A percentile compares a stretch with the other conserved stretches of the same genome.
Evolutionary conservation across 495 filamentous ascomycete genomes (phyloP).

Genomic region (Daldinia childiae): DNA sequence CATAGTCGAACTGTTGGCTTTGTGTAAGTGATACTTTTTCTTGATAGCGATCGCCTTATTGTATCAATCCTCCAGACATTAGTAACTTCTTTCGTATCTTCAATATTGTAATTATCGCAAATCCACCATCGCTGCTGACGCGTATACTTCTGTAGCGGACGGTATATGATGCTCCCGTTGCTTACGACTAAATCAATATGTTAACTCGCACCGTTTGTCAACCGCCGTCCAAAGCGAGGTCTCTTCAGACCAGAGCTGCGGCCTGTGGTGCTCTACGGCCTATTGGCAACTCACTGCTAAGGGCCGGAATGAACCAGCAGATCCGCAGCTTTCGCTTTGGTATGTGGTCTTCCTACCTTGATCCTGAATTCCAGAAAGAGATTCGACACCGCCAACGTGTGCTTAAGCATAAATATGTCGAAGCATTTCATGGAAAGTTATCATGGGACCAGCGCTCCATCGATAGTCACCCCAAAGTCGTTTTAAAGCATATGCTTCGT

Average conservation of each 20-base stretch:
- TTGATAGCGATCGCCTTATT: neutral
- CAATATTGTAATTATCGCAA: neutral
- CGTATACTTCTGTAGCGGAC: neutral
- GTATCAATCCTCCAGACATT: slow-evolving; percentile 11
- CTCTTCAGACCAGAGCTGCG: slow-evolving; percentile 34
- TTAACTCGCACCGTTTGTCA: slow-evolving; percentile 45
- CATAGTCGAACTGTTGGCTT: slow-evolving; percentile 27
- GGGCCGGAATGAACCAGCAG: slow-evolving; percentile 47
- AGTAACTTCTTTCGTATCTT: slow-evolving; percentile 14
- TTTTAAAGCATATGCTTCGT: slow-evolving; percentile 49
- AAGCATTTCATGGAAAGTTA: slow-evolving; percentile 47
- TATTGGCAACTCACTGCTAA: slow-evolving; percentile 28
- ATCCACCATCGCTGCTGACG: slow-evolving; percentile 13
- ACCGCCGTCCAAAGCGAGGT: slow-evolving; percentile 46
- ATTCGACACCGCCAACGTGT: slow-evolving; percentile 50
- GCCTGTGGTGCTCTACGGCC: slow-evolving; percentile 34
- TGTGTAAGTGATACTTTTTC: slow-evolving; percentile 27
- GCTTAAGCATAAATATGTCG: slow-evolving; percentile 54
- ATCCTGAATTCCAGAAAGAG: slow-evolving; percentile 51
- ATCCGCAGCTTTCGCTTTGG: slow-evolving; percentile 58
- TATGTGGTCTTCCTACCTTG: slow-evolving; percentile 53
- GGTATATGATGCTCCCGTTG: slow-evolving; percentile 29
- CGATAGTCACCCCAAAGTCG: slow-evolving; percentile 41
- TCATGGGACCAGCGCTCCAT: slow-evolving; percentile 52
- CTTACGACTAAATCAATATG: slow-evolving; percentile 44